Conservation (phyloP, 148 eudicot species). For the Fallopia convolvulus region DNA sequence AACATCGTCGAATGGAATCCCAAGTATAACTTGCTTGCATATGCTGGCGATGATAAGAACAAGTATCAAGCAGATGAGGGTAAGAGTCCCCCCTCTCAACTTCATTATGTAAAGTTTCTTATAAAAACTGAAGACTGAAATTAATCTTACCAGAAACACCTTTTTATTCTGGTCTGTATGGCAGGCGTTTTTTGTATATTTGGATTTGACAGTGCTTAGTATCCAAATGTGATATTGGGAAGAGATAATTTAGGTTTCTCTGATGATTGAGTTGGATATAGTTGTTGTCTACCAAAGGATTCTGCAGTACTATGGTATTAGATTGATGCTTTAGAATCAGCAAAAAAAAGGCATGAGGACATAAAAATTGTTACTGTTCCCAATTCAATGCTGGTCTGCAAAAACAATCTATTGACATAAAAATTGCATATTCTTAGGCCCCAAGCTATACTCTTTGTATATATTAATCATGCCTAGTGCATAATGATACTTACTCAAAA, state of each 20-base stretch:
- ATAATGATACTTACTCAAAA: too few relatives aligned
- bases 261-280: background rate
- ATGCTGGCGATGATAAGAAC: slow-evolving; percentile 97
- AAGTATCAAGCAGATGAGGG: slow-evolving; percentile 98
- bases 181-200: slow-evolving; percentile 88
- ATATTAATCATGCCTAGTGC: too few relatives aligned
- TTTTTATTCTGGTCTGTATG: background rate
- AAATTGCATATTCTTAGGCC: too few relatives aligned
- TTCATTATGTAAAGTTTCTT: too few relatives aligned
- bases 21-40: slow-evolving; percentile 78
- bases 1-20: slow-evolving; percentile 99
- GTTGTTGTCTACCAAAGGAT: background rate
- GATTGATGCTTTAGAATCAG: background rate
- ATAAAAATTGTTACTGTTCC: background rate
- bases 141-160: background rate
- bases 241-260: background rate
- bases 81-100: slow-evolving; percentile 10
- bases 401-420: too few relatives aligned
- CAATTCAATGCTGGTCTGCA: too few relatives aligned
- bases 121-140: background rate
- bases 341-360: background rate
- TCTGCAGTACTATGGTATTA: background rate
- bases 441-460: too few relatives aligned
- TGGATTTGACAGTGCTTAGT: slow-evolving; percentile 78
- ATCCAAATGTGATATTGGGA: background rate